Evolutionary conservation across 345 rosid species (phyloP), one percentile per base, ranked within the genome.

Genomic region (Eucalyptus fibrosa): DNA sequence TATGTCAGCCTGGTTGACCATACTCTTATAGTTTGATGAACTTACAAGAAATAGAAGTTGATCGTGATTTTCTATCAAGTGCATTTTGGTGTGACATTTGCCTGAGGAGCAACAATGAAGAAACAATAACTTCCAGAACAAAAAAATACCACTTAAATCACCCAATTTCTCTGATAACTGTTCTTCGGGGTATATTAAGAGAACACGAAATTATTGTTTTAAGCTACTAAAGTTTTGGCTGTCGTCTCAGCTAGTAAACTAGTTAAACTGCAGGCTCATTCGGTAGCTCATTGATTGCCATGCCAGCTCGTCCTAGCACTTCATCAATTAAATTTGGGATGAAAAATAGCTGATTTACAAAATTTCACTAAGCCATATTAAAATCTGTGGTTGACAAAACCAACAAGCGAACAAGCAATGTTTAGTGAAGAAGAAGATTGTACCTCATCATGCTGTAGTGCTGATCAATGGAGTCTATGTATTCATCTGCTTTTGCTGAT

Each of bases 381-480:
- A 86, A n/a, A 24, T 15, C 32, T 26, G 65, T 42, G 45, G 60
- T 17, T 59, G 28, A 30, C 60, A 47, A 55, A 90, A 59, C n/a
- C 32, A 50, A 80, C 18, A 47, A 47, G 50, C 49, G 1, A 49
- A 49, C 50, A 42, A 88, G 67, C 19, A 72, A 82, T 12, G 87
- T 12, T 13, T 9, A 21, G 55, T 82, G 72, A 88, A 42, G 72
- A 4, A 47, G 50, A 62, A 37, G 53, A 90, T 87, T 94, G 91
- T 86, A 96, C 99, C 96, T 95, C 87, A 59, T 87, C n/a, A 85
- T 87, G 89, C 92, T 90, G 90, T 95, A 92, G 88, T 92, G 95
- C 50, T 90, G 93, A 92, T 94, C 90, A 26, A 85, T 91, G 18
- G 50, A 3, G 62, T 92, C 92, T 32, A 90, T 90, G 49, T 72